Evolutionary conservation across 371 early-diverging fungal genomes (phyloP), one percentile per base, ranked within the genome.

Genomic region (Coemansia linderi): DNA sequence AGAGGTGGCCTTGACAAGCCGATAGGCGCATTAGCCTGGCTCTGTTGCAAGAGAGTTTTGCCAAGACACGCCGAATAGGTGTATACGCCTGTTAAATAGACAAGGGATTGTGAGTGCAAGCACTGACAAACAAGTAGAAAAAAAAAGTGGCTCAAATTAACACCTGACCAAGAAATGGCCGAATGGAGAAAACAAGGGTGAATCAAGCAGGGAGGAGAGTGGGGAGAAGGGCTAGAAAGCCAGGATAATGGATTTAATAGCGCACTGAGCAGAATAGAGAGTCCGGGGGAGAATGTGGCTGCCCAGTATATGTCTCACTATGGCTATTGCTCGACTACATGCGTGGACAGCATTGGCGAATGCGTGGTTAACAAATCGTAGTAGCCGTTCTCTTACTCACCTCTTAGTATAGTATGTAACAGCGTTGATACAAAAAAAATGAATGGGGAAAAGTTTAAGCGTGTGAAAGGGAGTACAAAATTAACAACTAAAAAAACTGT

Each of bases 91-190:
- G 31, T 31, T 15, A 12, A 54, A 13, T 54, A 29, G 54, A 54
- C 54, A 54, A 54, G 17, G 31, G 54, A 54, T 31, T 54, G 31
- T 29, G 15, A 31, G 54, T 31, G 54, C 54, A 29, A 29, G 54
- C 31, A 54, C 54, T 31, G 54, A 50, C 10, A 24, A 24, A 46
- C 46, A 46, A 7, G 6, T 33, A 29, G 6, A 54, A 24, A 46
- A 17, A 54, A 48, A 54, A 54, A 7, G 54, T 54, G 54, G 54
- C 54, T 54, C 54, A 54, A 54, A 50, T 24, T 29, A 54, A 27
- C 54, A 54, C 13, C 29, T 54, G 54, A 54, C 54, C 54, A 29
- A 52, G 15, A 27, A 54, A 29, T 54, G 54, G 29, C 54, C 31
- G 27, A 29, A 8, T 8, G 7, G 15, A n/a, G 9, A 27, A 29